Conservation (phyloP, 1,284 basidiomycete species). For the Paramarasmius palmivorus region DNA sequence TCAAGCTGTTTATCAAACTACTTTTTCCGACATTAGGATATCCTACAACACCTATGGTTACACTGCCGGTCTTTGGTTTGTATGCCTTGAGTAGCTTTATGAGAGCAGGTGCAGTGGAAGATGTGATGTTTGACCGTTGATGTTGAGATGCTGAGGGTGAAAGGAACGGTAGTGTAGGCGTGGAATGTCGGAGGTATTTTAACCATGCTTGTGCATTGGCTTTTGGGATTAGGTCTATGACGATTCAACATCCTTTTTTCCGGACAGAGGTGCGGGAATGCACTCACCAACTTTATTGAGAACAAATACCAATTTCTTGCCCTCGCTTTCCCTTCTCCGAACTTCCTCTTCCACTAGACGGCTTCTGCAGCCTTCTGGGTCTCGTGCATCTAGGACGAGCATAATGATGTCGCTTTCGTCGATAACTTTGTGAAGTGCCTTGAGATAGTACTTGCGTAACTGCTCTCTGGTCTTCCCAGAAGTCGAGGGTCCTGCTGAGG, state of each 20-base stretch:
- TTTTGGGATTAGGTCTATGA: constrained; percentile 83
- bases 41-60: constrained; percentile 94
- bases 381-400: constrained; percentile 86
- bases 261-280: constrained; percentile 1
- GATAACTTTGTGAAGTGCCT: constrained; percentile 87
- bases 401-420: constrained; percentile 92
- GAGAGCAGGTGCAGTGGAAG: constrained; percentile 77
- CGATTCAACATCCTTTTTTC: not conserved
- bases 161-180: constrained; percentile 93
- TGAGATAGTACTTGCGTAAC: constrained; percentile 68
- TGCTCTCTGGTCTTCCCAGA: constrained; percentile 65
- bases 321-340: constrained; percentile 76
- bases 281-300: constrained; percentile 89
- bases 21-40: constrained; percentile 99
- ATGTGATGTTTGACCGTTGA: constrained; percentile 81
- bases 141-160: constrained; percentile 84
- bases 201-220: constrained; percentile 92
- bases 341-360: constrained; percentile 91
- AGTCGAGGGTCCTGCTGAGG: constrained; percentile 25
- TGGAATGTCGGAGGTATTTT: constrained; percentile 85
- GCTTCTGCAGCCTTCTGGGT: constrained; percentile 89
- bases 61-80: constrained; percentile 71
- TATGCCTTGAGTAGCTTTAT: constrained; percentile 92
- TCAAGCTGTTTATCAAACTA: constrained; percentile 92
- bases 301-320: constrained; percentile 88